Evolutionary conservation across 352 stramenopile genomes (phyloP), one percentile per base, ranked within the genome.

Genomic region (Phytophthora cryptogea): DNA sequence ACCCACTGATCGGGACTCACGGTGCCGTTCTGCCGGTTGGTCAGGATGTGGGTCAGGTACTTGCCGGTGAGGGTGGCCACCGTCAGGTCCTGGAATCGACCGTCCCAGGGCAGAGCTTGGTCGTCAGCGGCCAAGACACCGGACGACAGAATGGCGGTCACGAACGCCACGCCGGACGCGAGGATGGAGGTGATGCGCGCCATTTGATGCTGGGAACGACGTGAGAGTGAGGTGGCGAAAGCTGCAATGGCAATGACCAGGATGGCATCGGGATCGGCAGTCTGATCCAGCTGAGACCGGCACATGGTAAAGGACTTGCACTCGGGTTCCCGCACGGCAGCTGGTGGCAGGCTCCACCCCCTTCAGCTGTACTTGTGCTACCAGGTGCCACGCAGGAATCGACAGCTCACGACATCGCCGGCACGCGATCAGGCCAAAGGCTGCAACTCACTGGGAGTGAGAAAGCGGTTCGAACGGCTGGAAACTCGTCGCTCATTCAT

Each of bases 21-120:
- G 37, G 59, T 72, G 43, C 54, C 61, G 47, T 70, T 74, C 58
- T 88, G 64, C 44, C 78, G 80, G 67, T 79, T 71, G 50, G 68
- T 89, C 46, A 90, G 62, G 61, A 90, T 90, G 53, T 90, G 80
- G 27, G 73, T 76, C 74, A 80, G 52, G 66, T 80, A 88, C 63
- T 90, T 78, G 58, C 67, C 55, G 28, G 54, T 69, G 36, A 88
- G 74, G 45, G 76, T 86, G 30, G 48, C 59, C 46, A 86, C 76
- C 13, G 76, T 85, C 14, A 90, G 45, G 54, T 78, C 65, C 20
- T 85, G 53, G 35, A 70, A 78, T 13, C 74, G 76, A 47, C 78
- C 80, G 59, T 83, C 68, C 78, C 78, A 90, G 8, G 80, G 80
- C 45, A 90, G 58, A 11, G 64, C 1, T 60, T 68, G 65, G 55